A percentile compares a stretch with the other conserved stretches of the same genome.
These are phyloP conservation scores for Bromus sterilis DNA, from an alignment of 176 grass and related monocot species.

Conservation along the genomic window DNA sequence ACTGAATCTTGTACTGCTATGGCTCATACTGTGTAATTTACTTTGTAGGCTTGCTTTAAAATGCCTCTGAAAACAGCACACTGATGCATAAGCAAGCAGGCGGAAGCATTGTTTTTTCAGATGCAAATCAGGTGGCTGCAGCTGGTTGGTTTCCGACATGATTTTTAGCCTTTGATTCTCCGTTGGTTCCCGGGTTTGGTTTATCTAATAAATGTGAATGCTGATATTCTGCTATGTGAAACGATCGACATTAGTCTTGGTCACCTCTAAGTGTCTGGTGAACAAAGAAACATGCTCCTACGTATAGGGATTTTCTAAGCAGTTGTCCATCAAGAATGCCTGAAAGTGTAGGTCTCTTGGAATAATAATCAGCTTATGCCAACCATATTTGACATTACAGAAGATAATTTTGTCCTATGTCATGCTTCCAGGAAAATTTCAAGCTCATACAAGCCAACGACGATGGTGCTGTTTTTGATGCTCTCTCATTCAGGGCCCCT, in stretches of 20 bases:
- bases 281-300: not conserved
- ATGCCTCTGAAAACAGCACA: no score
- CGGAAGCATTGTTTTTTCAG: not conserved
- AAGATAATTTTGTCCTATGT: not conserved
- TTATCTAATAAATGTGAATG: not conserved
- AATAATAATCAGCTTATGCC: not conserved
- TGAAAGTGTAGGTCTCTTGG: not conserved
- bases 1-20: no score
- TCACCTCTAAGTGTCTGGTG: not conserved
- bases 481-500: constrained; percentile 50
- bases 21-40: no score
- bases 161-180: not conserved
- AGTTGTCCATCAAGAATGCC: not conserved
- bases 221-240: not conserved
- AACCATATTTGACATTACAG: not conserved
- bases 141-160: not conserved
- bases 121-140: not conserved
- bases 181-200: not conserved
- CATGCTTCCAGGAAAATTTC: constrained; percentile 60
- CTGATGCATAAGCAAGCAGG: no score
- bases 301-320: not conserved
- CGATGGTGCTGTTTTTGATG: constrained; percentile 26
- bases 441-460: constrained; percentile 46
- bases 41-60: no score
- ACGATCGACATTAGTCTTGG: no score